Conservation (phyloP, 768 basidiomycete species). For the Suillus ampliporus region DNA sequence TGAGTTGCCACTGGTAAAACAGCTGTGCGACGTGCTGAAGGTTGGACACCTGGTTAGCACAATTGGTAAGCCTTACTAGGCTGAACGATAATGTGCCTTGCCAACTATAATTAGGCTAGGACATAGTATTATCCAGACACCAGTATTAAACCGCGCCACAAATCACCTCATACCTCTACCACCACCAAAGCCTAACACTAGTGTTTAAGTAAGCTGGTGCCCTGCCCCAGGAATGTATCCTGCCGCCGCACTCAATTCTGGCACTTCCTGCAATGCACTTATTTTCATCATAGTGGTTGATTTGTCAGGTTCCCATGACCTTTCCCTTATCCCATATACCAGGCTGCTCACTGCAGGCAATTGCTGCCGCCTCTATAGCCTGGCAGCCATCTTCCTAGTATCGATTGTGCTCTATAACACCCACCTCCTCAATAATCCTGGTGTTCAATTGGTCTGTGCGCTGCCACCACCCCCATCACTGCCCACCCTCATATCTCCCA, state of each 20-base stretch:
- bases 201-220: too few relatives aligned
- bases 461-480: neutral
- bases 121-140: too few relatives aligned
- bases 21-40: conserved; percentile 27
- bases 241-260: neutral
- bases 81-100: too few relatives aligned
- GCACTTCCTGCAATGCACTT: neutral
- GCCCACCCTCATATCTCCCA: too few relatives aligned
- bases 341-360: neutral
- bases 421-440: neutral
- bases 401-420: neutral
- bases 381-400: neutral
- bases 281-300: neutral
- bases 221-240: too few relatives aligned
- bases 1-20: conserved; percentile 29
- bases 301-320: neutral
- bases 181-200: too few relatives aligned
- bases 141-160: too few relatives aligned
- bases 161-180: too few relatives aligned
- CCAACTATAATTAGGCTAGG: too few relatives aligned
- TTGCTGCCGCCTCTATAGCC: neutral
- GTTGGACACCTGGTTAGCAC: conserved; percentile 6
- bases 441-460: neutral
- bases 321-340: neutral
- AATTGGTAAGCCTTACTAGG: too few relatives aligned